Evolutionary conservation across 176 grass and related monocot species (phyloP).

Genomic region (Carex pumila): DNA sequence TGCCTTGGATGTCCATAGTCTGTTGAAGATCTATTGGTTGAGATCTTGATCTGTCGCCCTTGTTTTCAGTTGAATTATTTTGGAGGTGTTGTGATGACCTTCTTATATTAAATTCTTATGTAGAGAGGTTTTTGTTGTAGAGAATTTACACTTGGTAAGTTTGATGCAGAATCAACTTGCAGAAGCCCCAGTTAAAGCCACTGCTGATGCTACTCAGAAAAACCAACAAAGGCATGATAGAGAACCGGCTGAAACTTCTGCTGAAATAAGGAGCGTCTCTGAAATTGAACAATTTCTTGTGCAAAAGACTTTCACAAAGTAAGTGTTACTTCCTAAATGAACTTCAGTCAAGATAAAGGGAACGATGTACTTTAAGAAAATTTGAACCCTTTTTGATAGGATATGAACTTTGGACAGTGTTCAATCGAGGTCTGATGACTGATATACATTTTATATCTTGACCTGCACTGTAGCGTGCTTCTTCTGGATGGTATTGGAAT

Average conservation of each 20-base stretch:
- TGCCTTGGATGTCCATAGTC: neutral
- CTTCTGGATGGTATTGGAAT: neutral
- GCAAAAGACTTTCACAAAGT: conserved; percentile 25
- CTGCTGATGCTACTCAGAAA: neutral
- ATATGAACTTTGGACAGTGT: neutral
- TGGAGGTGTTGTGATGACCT: neutral
- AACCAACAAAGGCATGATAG: neutral
- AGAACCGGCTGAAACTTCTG: neutral
- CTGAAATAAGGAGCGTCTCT: conserved; percentile 3
- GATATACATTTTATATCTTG: neutral
- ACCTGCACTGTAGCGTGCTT: neutral
- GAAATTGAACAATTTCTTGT: conserved; percentile 18
- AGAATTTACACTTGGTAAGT: neutral
- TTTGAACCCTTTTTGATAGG: neutral
- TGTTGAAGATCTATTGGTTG: neutral
- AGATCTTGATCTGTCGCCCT: neutral
- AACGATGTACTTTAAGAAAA: neutral
- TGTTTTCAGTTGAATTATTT: neutral
- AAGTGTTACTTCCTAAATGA: neutral
- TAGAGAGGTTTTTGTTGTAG: neutral
- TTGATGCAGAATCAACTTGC: neutral
- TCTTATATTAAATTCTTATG: neutral
- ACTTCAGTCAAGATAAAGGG: neutral
- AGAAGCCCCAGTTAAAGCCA: neutral
- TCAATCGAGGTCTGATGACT: neutral